phyloP scores from a whole-genome alignment of 2,329 filamentous ascomycete genomes.

The Lithohypha guttulata region DNA sequence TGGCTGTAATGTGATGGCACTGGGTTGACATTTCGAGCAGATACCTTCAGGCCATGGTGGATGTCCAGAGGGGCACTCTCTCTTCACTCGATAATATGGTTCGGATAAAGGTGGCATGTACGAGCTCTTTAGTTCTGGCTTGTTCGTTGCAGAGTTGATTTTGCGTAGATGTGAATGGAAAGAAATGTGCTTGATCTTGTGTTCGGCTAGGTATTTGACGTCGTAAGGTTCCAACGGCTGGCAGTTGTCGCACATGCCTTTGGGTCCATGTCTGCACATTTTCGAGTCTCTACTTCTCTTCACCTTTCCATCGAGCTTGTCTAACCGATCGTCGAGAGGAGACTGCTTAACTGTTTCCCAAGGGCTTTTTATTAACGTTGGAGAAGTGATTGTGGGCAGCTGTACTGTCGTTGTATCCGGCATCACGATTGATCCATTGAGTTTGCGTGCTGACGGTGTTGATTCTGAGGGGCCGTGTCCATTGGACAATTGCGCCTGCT shows the following conservation, averaged over 20 bases:
- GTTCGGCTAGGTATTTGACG: constrained; percentile 75
- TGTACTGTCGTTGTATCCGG: constrained; percentile 27
- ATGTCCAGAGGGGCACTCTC: constrained; percentile 85
- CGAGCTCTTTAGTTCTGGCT: constrained; percentile 82
- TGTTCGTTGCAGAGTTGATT: constrained; percentile 92
- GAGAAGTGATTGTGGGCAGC: constrained; percentile 29
- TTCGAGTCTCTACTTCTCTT: constrained; percentile 59
- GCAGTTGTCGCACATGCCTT: constrained; percentile 99
- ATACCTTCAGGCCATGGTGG: constrained; percentile 91
- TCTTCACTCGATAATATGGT: constrained; percentile 81
- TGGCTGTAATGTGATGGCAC: constrained; percentile 87
- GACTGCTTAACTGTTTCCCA: constrained; percentile 92
- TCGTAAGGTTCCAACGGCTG: constrained; percentile 94
- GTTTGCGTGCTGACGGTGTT: constrained; percentile 45
- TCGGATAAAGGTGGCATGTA: constrained; percentile 93
- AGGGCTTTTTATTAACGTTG: constrained; percentile 61
- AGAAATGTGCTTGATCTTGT: constrained; percentile 97
- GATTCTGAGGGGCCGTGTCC: constrained; percentile 30
- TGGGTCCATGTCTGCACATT: constrained; percentile 92
- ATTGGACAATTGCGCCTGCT: constrained; percentile 43
- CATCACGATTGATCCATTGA: constrained; percentile 64
- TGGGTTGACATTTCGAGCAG: constrained; percentile 95
- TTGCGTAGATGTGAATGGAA: constrained; percentile 93
- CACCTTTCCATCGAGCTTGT: constrained; percentile 85
- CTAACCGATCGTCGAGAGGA: constrained; percentile 71